Evolutionary conservation across 1,284 basidiomycete genomes (phyloP).

Genomic region (Austroboletus niveus): DNA sequence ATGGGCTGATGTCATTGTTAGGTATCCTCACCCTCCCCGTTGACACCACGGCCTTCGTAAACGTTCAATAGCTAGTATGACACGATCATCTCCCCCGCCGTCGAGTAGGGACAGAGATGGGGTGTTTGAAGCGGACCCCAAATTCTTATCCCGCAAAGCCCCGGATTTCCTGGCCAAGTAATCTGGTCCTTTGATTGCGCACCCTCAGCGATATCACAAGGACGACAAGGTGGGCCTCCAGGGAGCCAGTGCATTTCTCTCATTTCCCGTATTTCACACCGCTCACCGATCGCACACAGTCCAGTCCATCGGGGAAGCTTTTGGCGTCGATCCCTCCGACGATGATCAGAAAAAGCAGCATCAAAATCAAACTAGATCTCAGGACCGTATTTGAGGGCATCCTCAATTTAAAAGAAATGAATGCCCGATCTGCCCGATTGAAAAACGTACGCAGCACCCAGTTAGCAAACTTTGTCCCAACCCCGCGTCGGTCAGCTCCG

Average conservation of each 20-base stretch:
- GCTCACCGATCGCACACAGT: conserved; percentile 32
- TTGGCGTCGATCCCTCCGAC: conserved; percentile 81
- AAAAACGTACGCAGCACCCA: too few relatives aligned
- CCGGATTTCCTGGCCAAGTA: too few relatives aligned
- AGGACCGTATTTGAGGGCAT: conserved; percentile 85
- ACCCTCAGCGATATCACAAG: conserved; percentile 62
- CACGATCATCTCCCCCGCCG: too few relatives aligned
- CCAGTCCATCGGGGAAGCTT: conserved; percentile 93
- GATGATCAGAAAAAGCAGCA: conserved; percentile 55
- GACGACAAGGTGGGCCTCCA: conserved; percentile 91
- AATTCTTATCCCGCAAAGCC: too few relatives aligned
- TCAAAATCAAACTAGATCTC: conserved; percentile 78
- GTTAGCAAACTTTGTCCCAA: conserved; percentile 8
- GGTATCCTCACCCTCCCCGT: too few relatives aligned
- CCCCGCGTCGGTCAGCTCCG: conserved; percentile 41
- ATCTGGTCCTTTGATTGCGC: too few relatives aligned
- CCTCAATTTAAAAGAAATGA: conserved; percentile 74
- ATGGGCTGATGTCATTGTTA: too few relatives aligned
- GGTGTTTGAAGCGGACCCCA: too few relatives aligned
- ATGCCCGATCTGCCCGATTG: conserved; percentile 23
- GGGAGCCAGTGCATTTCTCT: conserved; percentile 71
- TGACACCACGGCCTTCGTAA: too few relatives aligned
- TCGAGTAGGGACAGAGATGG: too few relatives aligned
- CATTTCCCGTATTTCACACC: conserved; percentile 1
- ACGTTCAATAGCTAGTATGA: too few relatives aligned